Evolutionary conservation across 768 basidiomycete genomes (phyloP), one percentile per base, ranked within the genome.

Genomic region (Leccinum subtestaceum): DNA sequence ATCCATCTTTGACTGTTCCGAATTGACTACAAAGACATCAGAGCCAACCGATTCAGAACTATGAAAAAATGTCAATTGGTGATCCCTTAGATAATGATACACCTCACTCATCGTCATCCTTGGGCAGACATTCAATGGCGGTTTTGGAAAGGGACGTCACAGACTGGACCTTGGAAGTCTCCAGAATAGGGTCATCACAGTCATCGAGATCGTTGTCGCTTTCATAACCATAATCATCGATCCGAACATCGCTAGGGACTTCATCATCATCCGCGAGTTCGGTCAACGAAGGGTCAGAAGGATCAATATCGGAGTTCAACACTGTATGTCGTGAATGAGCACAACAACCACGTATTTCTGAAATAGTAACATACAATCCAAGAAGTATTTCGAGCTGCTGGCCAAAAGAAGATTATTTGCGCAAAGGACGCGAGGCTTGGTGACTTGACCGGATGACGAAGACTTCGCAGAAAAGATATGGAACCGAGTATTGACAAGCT

Each of bases 131-230:
- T 21, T 7, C 27, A 32, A 51, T 8, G 7, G 8, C 51, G 25
- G 48, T 25, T 12, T 29, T 5, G n/a, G 15, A 8, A 15, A 36
- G 27, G 1, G 19, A 19, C 0, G 1, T 17, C n/a, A 11, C 21
- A 51, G 34, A 34, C 19, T 11, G n/a, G 38, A 53, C 34, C 19
- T 58, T 55, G 5, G 13, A 17, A 17, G 27, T 29, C 10, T 17
- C 15, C 2, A 15, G 25, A 27, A n/a, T n/a, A 17, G 25, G 12
- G 17, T 17, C 17, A 11, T 50, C 48, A 50, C 27, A 17, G 8
- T 50, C 74, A 27, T 72, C 73, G 6, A 75, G 67, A 38, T 75
- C 74, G 19, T 74, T 74, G 56, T 74, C 74, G 3, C 70, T 72
- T 15, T 46, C 64, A 51, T 75, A 75, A 4, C 63, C 74, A 57